Conservation (phyloP, 495 filamentous ascomycete genomes). For the Ramalina peruviana region DNA sequence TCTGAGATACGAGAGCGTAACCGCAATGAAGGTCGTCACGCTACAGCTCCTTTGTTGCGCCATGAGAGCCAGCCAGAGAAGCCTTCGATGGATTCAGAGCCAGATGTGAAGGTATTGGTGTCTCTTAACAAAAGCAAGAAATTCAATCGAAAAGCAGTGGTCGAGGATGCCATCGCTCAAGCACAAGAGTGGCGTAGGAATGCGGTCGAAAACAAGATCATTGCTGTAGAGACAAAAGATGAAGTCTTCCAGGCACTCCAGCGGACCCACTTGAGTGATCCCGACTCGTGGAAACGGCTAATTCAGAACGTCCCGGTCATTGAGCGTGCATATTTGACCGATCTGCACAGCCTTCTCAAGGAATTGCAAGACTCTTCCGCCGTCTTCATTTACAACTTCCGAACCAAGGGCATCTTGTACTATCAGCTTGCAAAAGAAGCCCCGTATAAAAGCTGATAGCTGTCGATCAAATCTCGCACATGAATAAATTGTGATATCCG, state of each 20-base stretch:
- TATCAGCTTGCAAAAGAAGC: conserved; percentile 41
- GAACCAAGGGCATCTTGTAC: conserved; percentile 59
- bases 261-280: conserved; percentile 59
- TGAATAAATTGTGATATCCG: too few species aligned
- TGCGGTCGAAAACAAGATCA: conserved; percentile 62
- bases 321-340: conserved; percentile 75
- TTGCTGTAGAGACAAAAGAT: conserved; percentile 80
- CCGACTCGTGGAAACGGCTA: conserved; percentile 73
- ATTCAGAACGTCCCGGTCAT: conserved; percentile 63
- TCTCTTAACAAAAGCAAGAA: conserved; percentile 79
- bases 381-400: conserved; percentile 71
- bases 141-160: conserved; percentile 68
- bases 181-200: conserved; percentile 48
- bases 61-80: conserved; percentile 29
- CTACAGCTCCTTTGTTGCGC: conserved; percentile 27
- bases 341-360: conserved; percentile 66
- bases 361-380: conserved; percentile 44
- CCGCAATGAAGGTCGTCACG: conserved; percentile 39
- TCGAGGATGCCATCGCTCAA: conserved; percentile 61
- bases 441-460: too few species aligned
- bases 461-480: too few species aligned
- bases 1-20: conserved; percentile 70
- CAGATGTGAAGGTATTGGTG: conserved; percentile 70
- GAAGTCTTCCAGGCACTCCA: conserved; percentile 68
- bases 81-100: conserved; percentile 33